Conservation (phyloP, 305 asterid genomes). For the Fraxinus floribunda region DNA sequence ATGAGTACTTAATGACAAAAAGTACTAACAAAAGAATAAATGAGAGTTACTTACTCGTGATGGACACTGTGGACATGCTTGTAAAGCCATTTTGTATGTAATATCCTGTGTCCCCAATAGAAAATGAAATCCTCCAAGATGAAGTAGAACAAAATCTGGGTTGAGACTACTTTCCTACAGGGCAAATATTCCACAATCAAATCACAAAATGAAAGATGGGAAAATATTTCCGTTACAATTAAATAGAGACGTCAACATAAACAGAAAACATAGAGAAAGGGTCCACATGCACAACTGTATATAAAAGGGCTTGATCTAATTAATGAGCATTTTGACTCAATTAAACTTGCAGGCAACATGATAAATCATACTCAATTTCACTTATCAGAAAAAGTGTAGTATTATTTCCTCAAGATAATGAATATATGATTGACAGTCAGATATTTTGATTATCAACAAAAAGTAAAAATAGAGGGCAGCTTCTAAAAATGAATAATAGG, state of each 20-base stretch:
- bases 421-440: neutral
- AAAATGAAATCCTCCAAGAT: slow-evolving; percentile 88
- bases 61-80: slow-evolving; percentile 98
- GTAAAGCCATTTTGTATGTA: slow-evolving; percentile 98
- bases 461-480: slow-evolving; percentile 8
- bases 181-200: slow-evolving; percentile 22
- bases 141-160: slow-evolving; percentile 84
- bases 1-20: neutral
- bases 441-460: slow-evolving; percentile 7
- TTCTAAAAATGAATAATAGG: neutral
- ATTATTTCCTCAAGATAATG: neutral
- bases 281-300: slow-evolving; percentile 3
- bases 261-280: neutral
- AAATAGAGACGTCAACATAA: slow-evolving; percentile 1
- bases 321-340: slow-evolving; percentile 11
- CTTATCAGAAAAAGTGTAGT: neutral
- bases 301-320: neutral
- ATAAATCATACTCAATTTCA: neutral
- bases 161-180: slow-evolving; percentile 84
- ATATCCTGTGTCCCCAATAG: slow-evolving; percentile 95
- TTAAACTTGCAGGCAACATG: neutral
- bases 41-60: slow-evolving; percentile 72
- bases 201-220: slow-evolving; percentile 8
- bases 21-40: slow-evolving; percentile 6
- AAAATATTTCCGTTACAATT: neutral